phyloP scores from a whole-genome alignment of 2,329 filamentous ascomycete genomes.

The Purpureocillium lavendulum region DNA sequence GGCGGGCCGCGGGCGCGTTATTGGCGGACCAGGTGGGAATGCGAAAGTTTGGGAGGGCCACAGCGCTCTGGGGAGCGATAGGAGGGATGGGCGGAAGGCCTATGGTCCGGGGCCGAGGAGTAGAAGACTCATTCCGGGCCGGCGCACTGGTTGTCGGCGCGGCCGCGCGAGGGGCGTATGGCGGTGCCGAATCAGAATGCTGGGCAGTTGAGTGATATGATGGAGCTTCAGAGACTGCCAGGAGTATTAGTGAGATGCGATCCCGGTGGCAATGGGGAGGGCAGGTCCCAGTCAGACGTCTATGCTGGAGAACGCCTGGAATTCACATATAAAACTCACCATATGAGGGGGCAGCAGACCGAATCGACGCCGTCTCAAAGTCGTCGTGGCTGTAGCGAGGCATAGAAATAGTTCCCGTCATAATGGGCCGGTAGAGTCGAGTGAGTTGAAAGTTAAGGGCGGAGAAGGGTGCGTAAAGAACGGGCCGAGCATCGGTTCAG shows the following conservation, averaged over 20 bases:
- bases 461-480: constrained; percentile 3
- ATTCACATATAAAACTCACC: constrained; percentile 30
- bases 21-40: constrained; percentile 51
- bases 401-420: constrained; percentile 20
- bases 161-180: constrained; percentile 35
- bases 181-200: constrained; percentile 38
- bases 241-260: no score
- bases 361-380: constrained; percentile 60
- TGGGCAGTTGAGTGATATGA: constrained; percentile 52
- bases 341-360: constrained; percentile 61
- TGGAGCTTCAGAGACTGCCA: constrained; percentile 52
- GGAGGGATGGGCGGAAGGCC: constrained; percentile 45
- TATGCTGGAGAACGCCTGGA: background rate
- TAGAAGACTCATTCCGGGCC: constrained; percentile 13
- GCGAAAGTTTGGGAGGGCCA: constrained; percentile 44
- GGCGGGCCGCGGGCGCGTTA: constrained; percentile 44
- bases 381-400: constrained; percentile 40
- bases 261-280: no score
- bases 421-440: constrained; percentile 10
- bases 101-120: constrained; percentile 23
- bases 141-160: constrained; percentile 4
- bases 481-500: constrained; percentile 3
- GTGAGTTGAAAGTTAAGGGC: constrained; percentile 1
- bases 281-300: background rate
- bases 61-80: constrained; percentile 25